Conservation (phyloP, 306 rosid species). For the Cucumis sativus region Cucumber_9930_V3 NC_026658.2:13053501-13054000, state of each 20-base stretch:
- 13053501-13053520: not conserved
- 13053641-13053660: not conserved
- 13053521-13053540: not conserved
- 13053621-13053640: not conserved
- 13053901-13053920: constrained; percentile 76
- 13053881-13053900: constrained; percentile 31
- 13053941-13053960: constrained; percentile 91
- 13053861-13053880: not conserved
- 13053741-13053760: not conserved
- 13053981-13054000: constrained; percentile 62
- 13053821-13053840: not conserved
- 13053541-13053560: not conserved
- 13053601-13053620: not conserved
- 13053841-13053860: not conserved
- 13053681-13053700: not conserved
- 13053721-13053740: not conserved
- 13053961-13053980: constrained; percentile 89
- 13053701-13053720: not conserved
- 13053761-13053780: not conserved
- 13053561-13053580: not conserved
- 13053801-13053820: not conserved
- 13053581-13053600: not conserved
- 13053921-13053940: constrained; percentile 77
- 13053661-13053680: not conserved
- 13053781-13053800: not conserved